A percentile compares a stretch with the other conserved stretches of the same genome.
Conservation (phyloP, 176 grass and related monocot species). For the Urochloa ruziziensis region DNA sequence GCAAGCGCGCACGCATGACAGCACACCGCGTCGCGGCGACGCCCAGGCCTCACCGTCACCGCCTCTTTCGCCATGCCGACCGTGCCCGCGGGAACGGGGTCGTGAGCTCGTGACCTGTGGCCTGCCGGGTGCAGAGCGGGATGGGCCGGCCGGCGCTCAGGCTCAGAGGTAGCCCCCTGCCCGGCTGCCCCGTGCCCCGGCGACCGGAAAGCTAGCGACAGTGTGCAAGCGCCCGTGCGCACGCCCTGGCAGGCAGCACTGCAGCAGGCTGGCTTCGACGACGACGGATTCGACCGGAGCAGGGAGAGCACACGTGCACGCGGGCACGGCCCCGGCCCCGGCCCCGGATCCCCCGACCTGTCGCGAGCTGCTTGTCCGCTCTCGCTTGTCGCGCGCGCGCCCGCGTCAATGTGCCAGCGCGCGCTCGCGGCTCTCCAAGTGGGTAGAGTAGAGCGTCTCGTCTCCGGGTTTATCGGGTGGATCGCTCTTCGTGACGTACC, state of each 20-base stretch:
- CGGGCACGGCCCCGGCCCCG: not conserved
- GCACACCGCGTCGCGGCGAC: not conserved
- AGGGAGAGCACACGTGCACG: not conserved
- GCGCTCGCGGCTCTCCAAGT: conserved; percentile 26
- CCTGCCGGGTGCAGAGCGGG: not conserved
- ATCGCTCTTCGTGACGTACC: not conserved
- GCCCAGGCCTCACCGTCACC: not conserved
- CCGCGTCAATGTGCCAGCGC: not conserved
- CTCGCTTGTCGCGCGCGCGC: not conserved
- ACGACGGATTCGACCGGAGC: conserved; percentile 15
- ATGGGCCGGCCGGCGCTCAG: not conserved
- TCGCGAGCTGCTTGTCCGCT: conserved; percentile 14
- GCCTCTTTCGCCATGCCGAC: not conserved
- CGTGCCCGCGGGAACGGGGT: not conserved
- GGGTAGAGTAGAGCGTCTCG: conserved; percentile 1
- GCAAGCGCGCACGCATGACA: not conserved
- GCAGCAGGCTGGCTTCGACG: not conserved
- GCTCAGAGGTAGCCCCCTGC: not conserved
- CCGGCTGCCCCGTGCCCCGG: no score
- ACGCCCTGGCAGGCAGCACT: no score
- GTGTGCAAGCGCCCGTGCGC: not conserved
- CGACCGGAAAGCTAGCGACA: not conserved
- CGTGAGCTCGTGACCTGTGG: not conserved
- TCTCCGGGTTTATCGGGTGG: not conserved
- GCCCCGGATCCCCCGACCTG: not conserved